Evolutionary conservation across 2,329 filamentous ascomycete genomes (phyloP).

Genomic region (Domatiomyces catenatus): DNA sequence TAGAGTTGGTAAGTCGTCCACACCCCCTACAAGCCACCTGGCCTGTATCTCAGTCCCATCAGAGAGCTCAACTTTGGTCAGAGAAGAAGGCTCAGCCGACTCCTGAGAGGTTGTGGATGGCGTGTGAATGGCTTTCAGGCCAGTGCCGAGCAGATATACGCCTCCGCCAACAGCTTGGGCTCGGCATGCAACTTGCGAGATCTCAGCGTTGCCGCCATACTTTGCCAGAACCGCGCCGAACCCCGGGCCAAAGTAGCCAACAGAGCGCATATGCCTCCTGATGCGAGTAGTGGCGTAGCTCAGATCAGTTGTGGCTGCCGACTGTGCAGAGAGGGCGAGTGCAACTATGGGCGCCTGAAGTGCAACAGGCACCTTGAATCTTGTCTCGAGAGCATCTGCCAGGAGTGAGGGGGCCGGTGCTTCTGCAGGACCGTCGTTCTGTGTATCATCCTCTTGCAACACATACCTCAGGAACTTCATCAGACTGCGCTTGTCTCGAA

Average conservation of each 20-base stretch:
- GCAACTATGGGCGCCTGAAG: slow-evolving; percentile 52
- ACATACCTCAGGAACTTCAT: slow-evolving; percentile 94
- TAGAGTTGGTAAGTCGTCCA: slow-evolving; percentile 20
- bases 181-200: slow-evolving; percentile 80
- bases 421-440: slow-evolving; percentile 32
- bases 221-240: slow-evolving; percentile 84
- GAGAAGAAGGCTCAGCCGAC: slow-evolving; percentile 9
- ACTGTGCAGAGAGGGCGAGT: slow-evolving; percentile 57
- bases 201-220: slow-evolving; percentile 79
- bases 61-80: slow-evolving; percentile 21
- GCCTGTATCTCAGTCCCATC: slow-evolving; percentile 25
- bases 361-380: slow-evolving; percentile 53
- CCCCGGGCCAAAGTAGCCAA: slow-evolving; percentile 73
- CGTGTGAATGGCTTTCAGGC: slow-evolving; percentile 32
- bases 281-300: slow-evolving; percentile 60
- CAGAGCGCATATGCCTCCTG: slow-evolving; percentile 65
- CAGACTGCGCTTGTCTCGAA: slow-evolving; percentile 66
- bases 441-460: slow-evolving; percentile 46
- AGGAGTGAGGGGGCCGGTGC: slow-evolving; percentile 40
- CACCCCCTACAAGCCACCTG: slow-evolving; percentile 24
- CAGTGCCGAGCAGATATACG: slow-evolving; percentile 70
- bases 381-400: slow-evolving; percentile 30
- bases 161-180: slow-evolving; percentile 81
- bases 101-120: background rate
- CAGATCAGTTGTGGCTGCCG: slow-evolving; percentile 39